Base-by-base conservation (phyloP, 495 filamentous ascomycete genomes). In the Sphaerosporella brunnea region DNA sequence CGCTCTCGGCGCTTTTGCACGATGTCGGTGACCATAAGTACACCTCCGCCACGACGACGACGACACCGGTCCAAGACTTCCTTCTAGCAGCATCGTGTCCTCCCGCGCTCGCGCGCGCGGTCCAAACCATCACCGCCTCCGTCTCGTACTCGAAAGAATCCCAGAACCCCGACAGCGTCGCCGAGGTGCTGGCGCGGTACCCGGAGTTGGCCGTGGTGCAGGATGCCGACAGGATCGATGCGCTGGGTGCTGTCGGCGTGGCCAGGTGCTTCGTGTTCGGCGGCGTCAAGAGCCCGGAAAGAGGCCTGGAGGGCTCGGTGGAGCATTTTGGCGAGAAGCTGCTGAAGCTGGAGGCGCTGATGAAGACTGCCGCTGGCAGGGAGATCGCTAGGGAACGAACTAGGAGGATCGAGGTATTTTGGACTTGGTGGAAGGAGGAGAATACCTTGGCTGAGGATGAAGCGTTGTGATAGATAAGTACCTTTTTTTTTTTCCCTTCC, bases 21-120 rank as follows among this genome's bases (percentile, higher is more conserved):
- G 86, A 95, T 58, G 77, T 94, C 8, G 82, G 78, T 42, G 87
- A 95, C 58, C 70, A 73, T 58, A 95, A 94, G 62, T 93, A 93
- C 64, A 18, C 18, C 3, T 23, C 18, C n/a, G n/a, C 38, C 24
- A 5, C 36, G 16, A 7, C 49, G 24, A 30, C 48, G 15, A n/a
- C 25, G n/a, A 32, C 28, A 0, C 52, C 35, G 41, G 56, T 16
- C 44, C 53, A 67, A 13, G 53, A 70, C 11, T 62, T 80, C 9
- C 71, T 94, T 0, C 47, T 72, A n/a, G 60, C 69, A 13, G 63
- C 72, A 36, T 74, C 74, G 26, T 73, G 71, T 4, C 48, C 68
- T 0, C 57, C 66, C 0, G 59, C 64, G 1, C 67, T 92, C 24
- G 79, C 82, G 0, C 49, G 51, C 1, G 70, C 68, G 30, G 70